Percentiles rank a stretch among this genome's conserved stretches.
Evolutionary conservation across 2,329 filamentous ascomycete species (phyloP).

Genomic region (Rhynchosporium graminicola): DNA sequence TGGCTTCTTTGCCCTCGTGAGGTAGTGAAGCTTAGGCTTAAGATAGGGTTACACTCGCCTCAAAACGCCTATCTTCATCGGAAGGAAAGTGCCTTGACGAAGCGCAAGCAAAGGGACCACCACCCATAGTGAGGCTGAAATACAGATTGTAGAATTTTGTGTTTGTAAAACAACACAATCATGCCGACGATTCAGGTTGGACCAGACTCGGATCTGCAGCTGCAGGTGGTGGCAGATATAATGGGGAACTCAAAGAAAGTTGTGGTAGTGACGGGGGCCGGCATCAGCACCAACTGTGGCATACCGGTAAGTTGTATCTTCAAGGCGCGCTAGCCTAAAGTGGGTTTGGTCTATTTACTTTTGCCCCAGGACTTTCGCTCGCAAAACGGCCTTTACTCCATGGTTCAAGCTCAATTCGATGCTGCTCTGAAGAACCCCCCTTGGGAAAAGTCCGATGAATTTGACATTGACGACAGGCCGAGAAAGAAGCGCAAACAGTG

Average conservation of each 20-base stretch:
- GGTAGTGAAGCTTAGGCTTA: not conserved
- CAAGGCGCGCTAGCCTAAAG: not conserved
- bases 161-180: not conserved
- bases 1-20: not conserved
- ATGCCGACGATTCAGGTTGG: slow-evolving; percentile 41
- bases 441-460: slow-evolving; percentile 37
- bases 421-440: slow-evolving; percentile 47
- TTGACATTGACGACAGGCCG: slow-evolving; percentile 41
- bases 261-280: slow-evolving; percentile 71
- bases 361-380: slow-evolving; percentile 66
- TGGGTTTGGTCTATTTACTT: slow-evolving; percentile 21
- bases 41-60: not conserved
- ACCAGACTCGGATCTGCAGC: slow-evolving; percentile 35
- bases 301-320: slow-evolving; percentile 59
- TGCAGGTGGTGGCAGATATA: slow-evolving; percentile 66
- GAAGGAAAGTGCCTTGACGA: not conserved
- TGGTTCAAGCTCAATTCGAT: slow-evolving; percentile 69
- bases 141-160: slow-evolving; percentile 1
- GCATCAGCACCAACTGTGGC: slow-evolving; percentile 74
- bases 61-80: not conserved
- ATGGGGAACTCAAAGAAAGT: slow-evolving; percentile 67
- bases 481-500: slow-evolving; percentile 39
- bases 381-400: slow-evolving; percentile 69
- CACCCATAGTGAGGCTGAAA: not conserved
- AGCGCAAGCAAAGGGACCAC: no score